Evolutionary conservation across 2,329 filamentous ascomycete genomes (phyloP), one percentile per base, ranked within the genome.

Genomic region (Thielaviopsis musarum): DNA sequence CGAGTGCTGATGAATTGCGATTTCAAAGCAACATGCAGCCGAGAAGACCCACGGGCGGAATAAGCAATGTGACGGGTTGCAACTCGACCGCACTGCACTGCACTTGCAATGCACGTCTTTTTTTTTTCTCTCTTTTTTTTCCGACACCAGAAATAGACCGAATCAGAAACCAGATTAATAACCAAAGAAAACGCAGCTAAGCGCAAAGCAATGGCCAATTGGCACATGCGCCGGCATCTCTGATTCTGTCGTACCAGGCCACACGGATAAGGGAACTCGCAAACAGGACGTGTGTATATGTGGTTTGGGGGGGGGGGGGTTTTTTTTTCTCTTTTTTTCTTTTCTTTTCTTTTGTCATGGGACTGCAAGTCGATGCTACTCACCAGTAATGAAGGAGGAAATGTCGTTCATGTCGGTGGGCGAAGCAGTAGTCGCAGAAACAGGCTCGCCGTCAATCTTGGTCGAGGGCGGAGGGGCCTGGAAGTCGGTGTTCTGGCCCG

Each of bases 401-500:
- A 65, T 67, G 59, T 68, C 66, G 21, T 66, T 58, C 21, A 63
- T 59, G 19, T 59, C 59, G 15, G 57, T 57, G 10, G 59, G 59
- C 15, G 60, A 56, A 6, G 34, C 34, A 22, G 61, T 59, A 10
- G 64, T 58, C 12, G 59, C 68, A 56, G 67, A 62, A 22, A 64
- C 64, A 53, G 67, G 62, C 58, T 73, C 68, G 51, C 67, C 65
- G 26, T 74, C 71, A 15, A 70, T 67, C 71, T 79, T 78, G 64
- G 67, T 56, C 19, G 59, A 15, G 12, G 56, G 67, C 17, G 76
- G 72, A 45, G 73, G 73, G 17, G 74, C 73, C 67, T 80, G 77
- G 66, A 78, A 77, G 67, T 82, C 78, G 62, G 76, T 76, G 67
- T 78, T 76, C 65, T 79, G 76, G n/a, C 79, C 79, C 48, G 80